Evolutionary conservation across 345 rosid species (phyloP), one percentile per base, ranked within the genome.

Genomic region (Linum tenue): DNA sequence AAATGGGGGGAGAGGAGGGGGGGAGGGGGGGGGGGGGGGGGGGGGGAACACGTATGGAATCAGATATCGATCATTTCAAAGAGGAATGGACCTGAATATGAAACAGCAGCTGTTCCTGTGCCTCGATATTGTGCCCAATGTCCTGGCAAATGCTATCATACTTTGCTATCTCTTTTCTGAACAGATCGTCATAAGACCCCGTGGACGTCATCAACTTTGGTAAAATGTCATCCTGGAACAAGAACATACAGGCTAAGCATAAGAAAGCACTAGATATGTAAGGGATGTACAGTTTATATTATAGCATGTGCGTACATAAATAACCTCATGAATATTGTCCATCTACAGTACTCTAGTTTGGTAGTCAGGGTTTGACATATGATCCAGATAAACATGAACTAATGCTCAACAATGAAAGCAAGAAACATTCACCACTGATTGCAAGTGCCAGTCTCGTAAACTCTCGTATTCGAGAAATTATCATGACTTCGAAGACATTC

Each of bases 141-240:
- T 88, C 96, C 74, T 82, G 83, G 69, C 97, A 85, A 70, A 94
- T 83, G 41, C 59, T 86, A 73, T 88, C 88, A 82, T 94, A 94
- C 75, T 94, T 94, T 63, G 89, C 77, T 70, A 90, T 81, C 78
- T 94, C 99, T 81, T 88, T 94, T 80, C 84, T 85, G 77, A 94
- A 94, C 70, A 94, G 95, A 79, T 94, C 99, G 67, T 94, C 97
- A 67, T 80, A 83, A 37, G 96, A 88, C 67, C 99, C 96, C 0
- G 91, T 84, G 35, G 75, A 75, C 58, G 95, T 86, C 99, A 94
- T 94, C 83, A 94, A 78, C 80, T 94, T 94, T 12, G 99, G 97
- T 42, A 94, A 80, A 79, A 94, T 84, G 73, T 94, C 97, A 84
- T 90, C 99, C 99, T 94, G 83, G 69, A 74, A 73, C 62, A 69